Evolutionary conservation across 371 early-diverging fungal genomes (phyloP), one percentile per base, ranked within the genome.

Genomic region (Apophysomyces ossiformis): DNA sequence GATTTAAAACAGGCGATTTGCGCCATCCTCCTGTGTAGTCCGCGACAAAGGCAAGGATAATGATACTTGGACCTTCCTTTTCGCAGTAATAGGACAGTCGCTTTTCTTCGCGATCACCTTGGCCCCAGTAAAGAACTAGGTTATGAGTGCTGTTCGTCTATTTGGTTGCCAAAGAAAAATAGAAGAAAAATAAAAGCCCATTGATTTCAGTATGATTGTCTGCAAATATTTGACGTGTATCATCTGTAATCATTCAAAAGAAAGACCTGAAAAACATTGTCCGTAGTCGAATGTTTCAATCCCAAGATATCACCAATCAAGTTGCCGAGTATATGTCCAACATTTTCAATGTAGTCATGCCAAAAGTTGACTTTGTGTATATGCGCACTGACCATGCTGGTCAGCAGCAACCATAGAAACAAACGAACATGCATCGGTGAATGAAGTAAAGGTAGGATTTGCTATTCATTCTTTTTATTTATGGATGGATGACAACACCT

Each of bases 41-140:
- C 3, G 60, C 69, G 50, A 89, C 71, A 65, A 90, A 90, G 8
- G 83, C 77, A 12, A 90, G 13, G 0, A 83, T 82, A 16, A 90
- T 71, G 50, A 83, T 73, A 26, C 83, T 79, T 36, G 85, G 79
- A 1, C 83, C 82, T 35, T 75, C 71, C 62, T 86, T 81, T 38
- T 83, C 63, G 66, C 90, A 90, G 66, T 89, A 89, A 13, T 79
- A 72, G 3, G 76, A 67, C 9, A 90, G 66, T 11, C 73, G 41
- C 46, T 78, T 66, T 56, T 86, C 86, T 11, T 61, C 61, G 4
- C 61, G 66, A 39, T 72, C 78, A 7, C 73, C 66, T 57, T 73
- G 75, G 7, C 76, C 74, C 78, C 78, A 78, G 39, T 78, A 78
- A 5, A 75, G 59, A 1, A 72, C 75, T 12, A 74, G 35, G 35